Evolutionary conservation across 805 yeast genomes (phyloP).

Genomic region (Metschnikowia picachoensis): DNA sequence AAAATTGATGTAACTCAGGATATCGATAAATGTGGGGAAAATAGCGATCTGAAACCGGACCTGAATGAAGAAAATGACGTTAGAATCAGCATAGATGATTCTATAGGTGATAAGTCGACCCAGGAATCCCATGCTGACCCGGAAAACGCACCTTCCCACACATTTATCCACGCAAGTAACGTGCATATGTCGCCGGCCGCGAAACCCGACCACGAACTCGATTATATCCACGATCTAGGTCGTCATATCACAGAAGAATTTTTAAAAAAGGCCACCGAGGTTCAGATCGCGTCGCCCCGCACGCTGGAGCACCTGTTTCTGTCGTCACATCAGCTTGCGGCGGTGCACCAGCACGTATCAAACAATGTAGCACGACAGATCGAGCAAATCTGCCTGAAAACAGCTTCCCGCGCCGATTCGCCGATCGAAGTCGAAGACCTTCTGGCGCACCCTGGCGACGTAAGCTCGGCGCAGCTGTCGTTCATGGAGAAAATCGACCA

Average conservation of each 20-base stretch:
- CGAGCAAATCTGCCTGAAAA: slow-evolving; percentile 13
- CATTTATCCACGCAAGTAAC: no score
- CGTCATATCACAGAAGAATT: slow-evolving; percentile 32
- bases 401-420: slow-evolving; percentile 7
- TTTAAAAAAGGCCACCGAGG: slow-evolving; percentile 30
- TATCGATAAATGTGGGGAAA: background rate
- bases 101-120: no score
- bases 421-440: slow-evolving; percentile 1
- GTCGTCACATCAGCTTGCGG: slow-evolving; percentile 15
- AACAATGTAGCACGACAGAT: slow-evolving; percentile 31
- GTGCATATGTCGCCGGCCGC: no score
- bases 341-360: slow-evolving; percentile 29
- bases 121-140: no score
- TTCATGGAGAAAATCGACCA: slow-evolving; percentile 27
- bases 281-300: slow-evolving; percentile 17
- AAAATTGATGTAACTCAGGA: background rate
- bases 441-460: slow-evolving; percentile 4
- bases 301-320: background rate
- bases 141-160: no score
- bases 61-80: background rate
- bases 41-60: background rate
- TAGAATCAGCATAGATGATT: background rate
- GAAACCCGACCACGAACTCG: slow-evolving; percentile 2
- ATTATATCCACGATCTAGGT: slow-evolving; percentile 31
- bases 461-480: slow-evolving; percentile 22